Base-by-base conservation (phyloP, 2,329 filamentous ascomycete species). In the Ceratocystis cubensis region DNA sequence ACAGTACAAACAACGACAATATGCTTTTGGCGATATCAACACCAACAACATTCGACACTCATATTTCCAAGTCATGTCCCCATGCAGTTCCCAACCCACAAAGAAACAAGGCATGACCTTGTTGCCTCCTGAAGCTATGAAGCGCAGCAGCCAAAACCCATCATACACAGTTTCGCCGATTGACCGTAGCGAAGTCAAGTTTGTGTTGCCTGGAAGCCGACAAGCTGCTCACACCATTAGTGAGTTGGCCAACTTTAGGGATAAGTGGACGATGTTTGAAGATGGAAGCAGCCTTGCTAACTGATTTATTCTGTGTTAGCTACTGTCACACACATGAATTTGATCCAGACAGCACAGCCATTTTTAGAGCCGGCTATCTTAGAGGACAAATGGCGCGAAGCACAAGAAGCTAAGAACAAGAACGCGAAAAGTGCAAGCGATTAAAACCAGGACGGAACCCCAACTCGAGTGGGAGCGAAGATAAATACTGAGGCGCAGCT, bases 341-440 rank as follows among this genome's bases (percentile, higher is more conserved):
- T 53, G 10, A 17, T 17, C 37, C 30, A 41, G 17, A 67, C 65
- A n/a, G 28, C 73, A 7, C 75, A 76, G 65, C 75, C 75, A 3
- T 76, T 77, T 53, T 69, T 77, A 6, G 72, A 77, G 48, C 74
- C 73, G 8, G 69, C 70, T 22, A 69, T 69, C 3, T 46, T 73
- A n/a, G 48, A 67, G 57, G 67, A 71, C 13, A 65, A 69, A 20
- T 70, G 69, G 70, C 53, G 69, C 64, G 63, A 69, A 10, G 56
- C 53, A 37, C 56, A 66, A 63, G 37, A 61, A 30, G 41, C 46
- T 15, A 66, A 64, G 22, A 17, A 37, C 10, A 48, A 41, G 28
- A 48, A 57, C 3, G 3, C 10, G 15, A 28, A 41, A 10, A 62
- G 8, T 46, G 53, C 10, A n/a, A 53, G 13, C 41, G 13, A 20